Base-by-base conservation (phyloP, 805 yeast species). In the Ogataea zsoltii region DNA sequence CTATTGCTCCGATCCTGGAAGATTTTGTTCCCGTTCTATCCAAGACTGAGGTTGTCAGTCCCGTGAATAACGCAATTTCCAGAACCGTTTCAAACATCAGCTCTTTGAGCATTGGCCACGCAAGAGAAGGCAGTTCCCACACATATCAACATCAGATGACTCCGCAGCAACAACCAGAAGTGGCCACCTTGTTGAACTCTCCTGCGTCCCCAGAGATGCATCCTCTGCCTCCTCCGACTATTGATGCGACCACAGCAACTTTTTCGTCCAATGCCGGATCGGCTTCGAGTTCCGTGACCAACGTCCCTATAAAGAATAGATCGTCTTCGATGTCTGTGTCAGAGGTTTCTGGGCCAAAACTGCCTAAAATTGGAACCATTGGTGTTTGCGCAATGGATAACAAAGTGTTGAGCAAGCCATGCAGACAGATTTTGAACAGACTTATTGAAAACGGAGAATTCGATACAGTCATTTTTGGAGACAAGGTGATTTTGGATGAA, bases 361-460 rank as follows among this genome's bases (percentile, higher is more conserved):
- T 82, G 41, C 88, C 88, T 3, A 81, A 77, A 53, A 80, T 91
- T 52, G 98, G 99, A 32, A 91, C 88, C 54, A 88, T 94, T 56
- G 99, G 99, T 42, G 96, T 94, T 1, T 94, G 99, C 69, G 99
- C 99, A 10, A 91, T 94, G 97, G 99, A 94, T 66, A 84, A 91
- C 48, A 94, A 94, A 66, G 99, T 91, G 2, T 76, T 96, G 60
- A 85, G 96, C 35, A 94, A 94, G 69, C 99, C 99, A 2, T 92
- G 97, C 62, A 74, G 98, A 48, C 88, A 87, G 50, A 94, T 94
- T 53, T 72, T 94, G 57, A 90, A 88, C 64, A 74, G 96, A 42
- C 71, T 94, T 61, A 87, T 92, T 47, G 96, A 87, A 55, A 83
- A 87, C 55, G 97, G 97, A 23, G 98, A 94, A 68, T 94, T 94